A percentile compares a stretch with the other conserved stretches of the same genome.
These are phyloP conservation scores for Blastobotrys peoriensis DNA, from an alignment of 805 yeast species.

Conservation along the genomic window DNA sequence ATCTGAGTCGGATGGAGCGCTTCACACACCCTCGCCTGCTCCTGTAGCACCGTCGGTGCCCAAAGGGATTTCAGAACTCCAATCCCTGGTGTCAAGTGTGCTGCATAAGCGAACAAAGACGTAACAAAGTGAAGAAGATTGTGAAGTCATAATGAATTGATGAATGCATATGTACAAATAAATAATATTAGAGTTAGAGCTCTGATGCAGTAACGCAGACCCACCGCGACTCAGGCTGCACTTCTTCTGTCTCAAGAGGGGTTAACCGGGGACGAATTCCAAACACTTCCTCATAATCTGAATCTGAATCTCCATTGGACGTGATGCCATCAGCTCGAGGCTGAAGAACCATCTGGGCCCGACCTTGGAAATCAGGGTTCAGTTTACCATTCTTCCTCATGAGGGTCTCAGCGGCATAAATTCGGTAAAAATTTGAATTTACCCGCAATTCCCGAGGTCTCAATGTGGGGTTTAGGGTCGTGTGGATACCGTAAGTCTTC, in stretches of 20 bases:
- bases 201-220: slow-evolving; percentile 1
- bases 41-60: not conserved
- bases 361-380: slow-evolving; percentile 27
- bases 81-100: slow-evolving; percentile 4
- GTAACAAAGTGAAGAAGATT: not conserved
- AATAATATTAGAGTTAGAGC: not conserved
- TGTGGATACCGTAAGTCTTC: slow-evolving; percentile 27
- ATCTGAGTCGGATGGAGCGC: not conserved
- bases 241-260: slow-evolving; percentile 2
- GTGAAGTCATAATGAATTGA: not conserved
- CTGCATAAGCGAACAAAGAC: slow-evolving; percentile 1
- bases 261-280: slow-evolving; percentile 22
- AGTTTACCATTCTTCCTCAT: slow-evolving; percentile 32
- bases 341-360: slow-evolving; percentile 28
- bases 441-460: slow-evolving; percentile 30
- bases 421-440: slow-evolving; percentile 30
- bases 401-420: slow-evolving; percentile 30
- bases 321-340: slow-evolving; percentile 20
- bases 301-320: not conserved
- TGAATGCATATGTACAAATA: not conserved
- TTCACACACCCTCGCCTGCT: not conserved
- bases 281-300: slow-evolving; percentile 15
- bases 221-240: slow-evolving; percentile 2
- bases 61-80: slow-evolving; percentile 1
- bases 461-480: slow-evolving; percentile 25